Percentiles rank a stretch among this genome's conserved stretches.
Conservation (phyloP, 192 early-diverging fungal genomes). For the Coemansia sp. region DNA sequence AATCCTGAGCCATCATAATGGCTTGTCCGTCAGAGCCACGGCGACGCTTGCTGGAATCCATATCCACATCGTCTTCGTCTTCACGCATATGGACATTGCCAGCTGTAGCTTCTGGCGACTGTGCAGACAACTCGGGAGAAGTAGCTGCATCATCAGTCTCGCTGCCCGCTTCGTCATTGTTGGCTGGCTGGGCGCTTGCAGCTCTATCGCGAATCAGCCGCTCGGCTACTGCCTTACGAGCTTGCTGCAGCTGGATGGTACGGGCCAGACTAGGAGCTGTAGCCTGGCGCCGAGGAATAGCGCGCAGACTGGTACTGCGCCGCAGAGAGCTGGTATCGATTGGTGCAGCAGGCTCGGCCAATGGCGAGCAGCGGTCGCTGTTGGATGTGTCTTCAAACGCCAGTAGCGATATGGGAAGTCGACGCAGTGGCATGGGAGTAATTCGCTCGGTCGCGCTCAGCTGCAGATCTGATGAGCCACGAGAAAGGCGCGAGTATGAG, state of each 20-base stretch:
- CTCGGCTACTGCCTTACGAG: slow-evolving; percentile 48
- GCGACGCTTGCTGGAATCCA: slow-evolving; percentile 27
- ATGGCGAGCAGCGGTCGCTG: slow-evolving; percentile 17
- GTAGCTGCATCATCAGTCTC: background rate
- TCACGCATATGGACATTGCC: slow-evolving; percentile 31
- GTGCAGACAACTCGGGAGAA: background rate
- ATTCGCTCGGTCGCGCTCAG: slow-evolving; percentile 7
- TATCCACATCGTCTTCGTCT: slow-evolving; percentile 12
- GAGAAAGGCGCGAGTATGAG: background rate
- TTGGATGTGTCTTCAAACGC: slow-evolving; percentile 31
- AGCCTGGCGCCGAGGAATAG: slow-evolving; percentile 20
- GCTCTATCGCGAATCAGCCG: slow-evolving; percentile 24
- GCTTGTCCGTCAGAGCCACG: slow-evolving; percentile 21
- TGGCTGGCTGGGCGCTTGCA: background rate
- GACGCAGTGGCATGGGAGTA: slow-evolving; percentile 34
- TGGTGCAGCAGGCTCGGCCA: slow-evolving; percentile 10
- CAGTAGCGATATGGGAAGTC: slow-evolving; percentile 43
- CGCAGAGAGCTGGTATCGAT: slow-evolving; percentile 22
- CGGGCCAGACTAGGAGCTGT: slow-evolving; percentile 47
- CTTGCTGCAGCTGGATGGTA: slow-evolving; percentile 53
- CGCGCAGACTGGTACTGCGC: slow-evolving; percentile 30
- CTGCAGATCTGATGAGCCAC: background rate
- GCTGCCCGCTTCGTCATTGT: slow-evolving; percentile 3
- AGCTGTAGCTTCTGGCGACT: background rate
- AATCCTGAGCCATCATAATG: slow-evolving; percentile 10